Conservation (phyloP, 768 basidiomycete genomes). For the Suillus subalutaceus region DNA sequence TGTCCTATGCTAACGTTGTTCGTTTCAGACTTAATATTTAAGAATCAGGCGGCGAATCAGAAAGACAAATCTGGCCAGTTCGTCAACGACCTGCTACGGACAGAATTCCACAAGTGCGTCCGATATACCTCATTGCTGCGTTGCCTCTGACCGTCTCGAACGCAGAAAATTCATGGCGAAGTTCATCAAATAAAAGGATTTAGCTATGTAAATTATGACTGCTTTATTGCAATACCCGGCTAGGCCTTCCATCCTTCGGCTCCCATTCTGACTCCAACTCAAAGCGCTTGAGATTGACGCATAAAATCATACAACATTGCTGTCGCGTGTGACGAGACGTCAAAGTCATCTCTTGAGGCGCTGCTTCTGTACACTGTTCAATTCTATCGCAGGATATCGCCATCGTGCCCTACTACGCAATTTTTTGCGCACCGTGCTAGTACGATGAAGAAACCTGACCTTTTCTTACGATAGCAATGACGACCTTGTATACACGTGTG, state of each 20-base stretch:
- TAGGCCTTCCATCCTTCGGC: background rate
- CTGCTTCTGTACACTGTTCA: background rate
- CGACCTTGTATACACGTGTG: background rate
- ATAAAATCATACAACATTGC: background rate
- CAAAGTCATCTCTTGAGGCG: background rate
- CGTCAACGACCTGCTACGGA: conserved; percentile 93
- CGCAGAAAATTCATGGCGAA: conserved; percentile 89
- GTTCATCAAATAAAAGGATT: conserved; percentile 64
- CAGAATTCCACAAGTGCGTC: conserved; percentile 89
- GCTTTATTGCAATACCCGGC: background rate
- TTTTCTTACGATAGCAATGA: background rate
- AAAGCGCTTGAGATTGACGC: background rate
- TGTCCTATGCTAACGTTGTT: conserved; percentile 10
- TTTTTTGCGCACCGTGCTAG: background rate
- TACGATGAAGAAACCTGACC: background rate
- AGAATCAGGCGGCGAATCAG: conserved; percentile 87
- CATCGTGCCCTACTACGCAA: background rate
- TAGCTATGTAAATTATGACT: background rate
- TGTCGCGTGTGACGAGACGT: background rate
- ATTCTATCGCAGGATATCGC: background rate
- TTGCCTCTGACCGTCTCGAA: conserved; percentile 11
- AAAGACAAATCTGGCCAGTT: conserved; percentile 76
- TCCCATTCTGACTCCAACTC: background rate
- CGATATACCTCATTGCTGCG: conserved; percentile 4
- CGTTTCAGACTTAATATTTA: conserved; percentile 88